phyloP scores from a whole-genome alignment of 768 basidiomycete genomes.

The Rhizopogon salebrosus region DNA sequence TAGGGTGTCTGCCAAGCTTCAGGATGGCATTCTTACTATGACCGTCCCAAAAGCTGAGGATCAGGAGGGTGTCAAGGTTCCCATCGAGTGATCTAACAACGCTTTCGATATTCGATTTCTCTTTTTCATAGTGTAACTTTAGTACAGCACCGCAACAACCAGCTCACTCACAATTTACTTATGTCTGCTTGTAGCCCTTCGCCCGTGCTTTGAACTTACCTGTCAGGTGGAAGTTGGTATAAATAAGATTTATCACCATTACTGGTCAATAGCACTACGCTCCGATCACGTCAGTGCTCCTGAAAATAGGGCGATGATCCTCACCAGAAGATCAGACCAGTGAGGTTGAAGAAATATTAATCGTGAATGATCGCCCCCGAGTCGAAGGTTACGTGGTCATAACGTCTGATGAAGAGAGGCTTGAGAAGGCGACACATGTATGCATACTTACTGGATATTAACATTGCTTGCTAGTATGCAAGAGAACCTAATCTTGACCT shows the following conservation, averaged over 20 bases:
- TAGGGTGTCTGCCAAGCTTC: constrained; percentile 57
- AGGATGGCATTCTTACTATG: constrained; percentile 65
- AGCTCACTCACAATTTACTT: neutral
- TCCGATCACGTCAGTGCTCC: too few relatives aligned
- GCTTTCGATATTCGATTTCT: neutral
- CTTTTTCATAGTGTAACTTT: too few relatives aligned
- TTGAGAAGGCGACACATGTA: neutral
- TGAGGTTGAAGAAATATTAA: neutral
- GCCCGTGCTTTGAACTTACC: neutral
- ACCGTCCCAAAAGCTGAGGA: constrained; percentile 59
- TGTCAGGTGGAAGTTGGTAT: neutral
- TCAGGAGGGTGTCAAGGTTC: constrained; percentile 46
- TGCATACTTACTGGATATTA: neutral
- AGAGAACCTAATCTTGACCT: too few relatives aligned
- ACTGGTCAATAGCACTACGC: too few relatives aligned
- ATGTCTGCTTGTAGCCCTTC: neutral
- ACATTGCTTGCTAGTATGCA: neutral
- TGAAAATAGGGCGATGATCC: neutral
- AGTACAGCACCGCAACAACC: neutral
- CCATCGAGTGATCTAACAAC: constrained; percentile 20
- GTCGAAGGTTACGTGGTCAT: neutral
- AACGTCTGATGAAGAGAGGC: too few relatives aligned
- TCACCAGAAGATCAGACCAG: neutral
- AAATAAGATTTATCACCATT: too few relatives aligned
- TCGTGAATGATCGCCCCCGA: neutral